These are phyloP conservation scores for Aspergillus hancockii DNA, from an alignment of 495 filamentous ascomycete genomes.

Conservation along the genomic window DNA sequence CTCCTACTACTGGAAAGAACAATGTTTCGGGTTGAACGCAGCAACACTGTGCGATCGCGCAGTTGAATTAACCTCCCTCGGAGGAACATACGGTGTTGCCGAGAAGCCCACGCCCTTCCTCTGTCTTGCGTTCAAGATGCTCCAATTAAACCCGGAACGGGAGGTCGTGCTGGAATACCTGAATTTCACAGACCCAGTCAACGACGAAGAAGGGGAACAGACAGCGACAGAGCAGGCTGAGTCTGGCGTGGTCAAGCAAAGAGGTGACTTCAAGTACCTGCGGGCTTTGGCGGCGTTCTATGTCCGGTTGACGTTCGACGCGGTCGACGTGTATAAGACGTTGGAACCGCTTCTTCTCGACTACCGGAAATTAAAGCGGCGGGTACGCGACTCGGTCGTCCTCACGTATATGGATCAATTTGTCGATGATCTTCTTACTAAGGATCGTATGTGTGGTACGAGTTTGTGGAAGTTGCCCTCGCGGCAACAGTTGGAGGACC, in stretches of 20 bases:
- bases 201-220: conserved; percentile 30
- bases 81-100: conserved; percentile 78
- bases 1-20: conserved; percentile 97
- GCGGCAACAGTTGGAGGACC: conserved; percentile 81
- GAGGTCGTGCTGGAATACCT: conserved; percentile 84
- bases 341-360: conserved; percentile 86
- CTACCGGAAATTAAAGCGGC: conserved; percentile 75
- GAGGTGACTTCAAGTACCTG: conserved; percentile 85
- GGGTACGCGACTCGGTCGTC: conserved; percentile 66
- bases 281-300: conserved; percentile 89
- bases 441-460: conserved; percentile 88
- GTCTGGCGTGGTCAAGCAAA: conserved; percentile 42
- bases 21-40: conserved; percentile 94
- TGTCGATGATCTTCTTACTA: conserved; percentile 85
- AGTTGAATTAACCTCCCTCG: conserved; percentile 76
- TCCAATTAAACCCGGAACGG: conserved; percentile 79
- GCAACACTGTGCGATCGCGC: conserved; percentile 88
- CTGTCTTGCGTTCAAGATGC: conserved; percentile 91
- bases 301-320: conserved; percentile 81
- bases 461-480: conserved; percentile 89
- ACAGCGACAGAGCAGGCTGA: conserved; percentile 22
- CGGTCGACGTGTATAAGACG: conserved; percentile 74
- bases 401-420: conserved; percentile 91
- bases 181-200: conserved; percentile 50
- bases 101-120: conserved; percentile 91